Percentiles rank a stretch among this genome's conserved stretches.
These are phyloP conservation scores for Vaucheria bursata DNA, from an alignment of 352 stramenopile genomes.

Conservation along the genomic window DNA sequence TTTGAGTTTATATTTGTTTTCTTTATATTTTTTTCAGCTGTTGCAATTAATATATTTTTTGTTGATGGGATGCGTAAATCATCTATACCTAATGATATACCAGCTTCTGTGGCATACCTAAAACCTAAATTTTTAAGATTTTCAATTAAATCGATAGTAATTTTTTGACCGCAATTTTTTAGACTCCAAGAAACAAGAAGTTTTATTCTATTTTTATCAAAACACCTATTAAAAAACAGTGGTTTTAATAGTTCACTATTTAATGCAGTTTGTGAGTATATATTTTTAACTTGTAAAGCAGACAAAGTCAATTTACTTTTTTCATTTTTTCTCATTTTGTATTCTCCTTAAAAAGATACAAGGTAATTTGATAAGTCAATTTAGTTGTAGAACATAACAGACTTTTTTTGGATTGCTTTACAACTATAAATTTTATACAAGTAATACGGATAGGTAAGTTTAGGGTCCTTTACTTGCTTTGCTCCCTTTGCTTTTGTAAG, in stretches of 20 bases:
- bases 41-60: conserved; percentile 31
- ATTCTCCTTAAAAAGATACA: neutral
- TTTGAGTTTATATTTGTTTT: neutral
- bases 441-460: too few relatives aligned
- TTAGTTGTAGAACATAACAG: too few relatives aligned
- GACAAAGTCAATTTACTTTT: too few relatives aligned
- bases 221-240: conserved; percentile 30
- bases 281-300: too few relatives aligned
- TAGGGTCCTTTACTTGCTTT: too few relatives aligned
- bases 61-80: conserved; percentile 28
- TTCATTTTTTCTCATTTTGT: conserved; percentile 25
- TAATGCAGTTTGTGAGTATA: too few relatives aligned
- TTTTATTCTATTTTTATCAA: conserved; percentile 43
- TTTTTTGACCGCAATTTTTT: neutral
- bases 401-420: too few relatives aligned
- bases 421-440: too few relatives aligned
- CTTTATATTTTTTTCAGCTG: neutral
- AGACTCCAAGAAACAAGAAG: conserved; percentile 20
- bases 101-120: conserved; percentile 30
- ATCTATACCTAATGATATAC: conserved; percentile 39
- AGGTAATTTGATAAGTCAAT: neutral
- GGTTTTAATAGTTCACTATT: too few relatives aligned
- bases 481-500: too few relatives aligned
- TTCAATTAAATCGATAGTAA: conserved; percentile 23
- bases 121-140: conserved; percentile 33